Evolutionary conservation across 2,329 filamentous ascomycete genomes (phyloP).

Genomic region (Colletotrichum cordylinicola): DNA sequence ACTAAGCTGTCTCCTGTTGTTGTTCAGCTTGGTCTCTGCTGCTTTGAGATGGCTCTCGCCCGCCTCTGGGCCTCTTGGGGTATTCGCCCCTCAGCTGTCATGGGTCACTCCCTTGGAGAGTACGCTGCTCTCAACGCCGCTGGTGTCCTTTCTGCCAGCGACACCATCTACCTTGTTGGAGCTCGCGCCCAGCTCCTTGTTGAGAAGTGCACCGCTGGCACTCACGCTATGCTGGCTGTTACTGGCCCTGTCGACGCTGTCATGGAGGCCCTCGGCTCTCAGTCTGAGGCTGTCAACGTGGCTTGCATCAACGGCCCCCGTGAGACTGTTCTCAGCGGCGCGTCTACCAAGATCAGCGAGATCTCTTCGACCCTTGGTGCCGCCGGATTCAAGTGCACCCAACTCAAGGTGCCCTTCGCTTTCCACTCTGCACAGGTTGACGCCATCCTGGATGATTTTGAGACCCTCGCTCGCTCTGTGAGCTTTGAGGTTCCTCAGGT

Average conservation of each 20-base stretch:
- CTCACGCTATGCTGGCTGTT: constrained; percentile 64
- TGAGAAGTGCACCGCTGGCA: constrained; percentile 68
- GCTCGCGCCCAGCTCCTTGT: constrained; percentile 69
- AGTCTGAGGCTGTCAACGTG: constrained; percentile 46
- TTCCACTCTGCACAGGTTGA: constrained; percentile 62
- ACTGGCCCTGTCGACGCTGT: constrained; percentile 57
- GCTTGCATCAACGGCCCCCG: constrained; percentile 80
- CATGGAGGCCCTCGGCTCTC: constrained; percentile 54
- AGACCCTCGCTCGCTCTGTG: constrained; percentile 45
- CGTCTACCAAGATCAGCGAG: constrained; percentile 43
- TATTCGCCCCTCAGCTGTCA: constrained; percentile 57
- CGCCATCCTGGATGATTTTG: constrained; percentile 63
- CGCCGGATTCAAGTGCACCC: constrained; percentile 46
- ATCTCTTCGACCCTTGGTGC: constrained; percentile 43
- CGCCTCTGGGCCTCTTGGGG: constrained; percentile 63
- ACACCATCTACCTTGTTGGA: constrained; percentile 76
- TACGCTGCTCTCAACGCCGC: constrained; percentile 76
- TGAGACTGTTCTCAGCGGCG: constrained; percentile 73
- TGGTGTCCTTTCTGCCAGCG: constrained; percentile 72
- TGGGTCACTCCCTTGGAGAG: constrained; percentile 73
- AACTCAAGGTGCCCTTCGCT: constrained; percentile 56
- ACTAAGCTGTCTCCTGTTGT: constrained; percentile 53
- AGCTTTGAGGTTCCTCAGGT: constrained; percentile 52
- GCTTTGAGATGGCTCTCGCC: constrained; percentile 63
- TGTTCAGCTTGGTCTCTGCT: constrained; percentile 59